Evolutionary conservation across 768 basidiomycete species (phyloP), one percentile per base, ranked within the genome.

Genomic region (Mycena indigotica): DNA sequence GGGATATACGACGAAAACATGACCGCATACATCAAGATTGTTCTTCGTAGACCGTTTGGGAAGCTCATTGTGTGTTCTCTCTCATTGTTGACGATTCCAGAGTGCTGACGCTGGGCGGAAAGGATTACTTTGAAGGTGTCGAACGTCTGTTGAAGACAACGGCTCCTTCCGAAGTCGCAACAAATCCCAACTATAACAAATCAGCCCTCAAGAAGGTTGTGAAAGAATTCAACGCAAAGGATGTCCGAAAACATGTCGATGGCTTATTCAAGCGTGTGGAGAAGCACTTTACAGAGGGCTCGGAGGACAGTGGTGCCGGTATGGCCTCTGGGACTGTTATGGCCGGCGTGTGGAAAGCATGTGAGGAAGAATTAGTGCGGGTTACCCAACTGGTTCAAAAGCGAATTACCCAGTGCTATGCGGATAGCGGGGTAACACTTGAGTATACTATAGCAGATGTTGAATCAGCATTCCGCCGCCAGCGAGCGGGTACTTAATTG

Each of bases 61-160:
- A 93, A 89, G 69, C 81, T 96, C 55, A 88, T 95, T 56, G 95
- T 95, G 66, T 65, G 88, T 76, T 41, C 26, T 13, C 17, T 26
- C 12, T 23, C 21, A 19, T 30, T 39, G 28, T 28, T n/a, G n/a
- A n/a, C n/a, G n/a, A n/a, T n/a, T n/a, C n/a, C n/a, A n/a, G n/a
- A n/a, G n/a, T n/a, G n/a, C n/a, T n/a, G n/a, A n/a, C n/a, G n/a
- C n/a, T n/a, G n/a, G n/a, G n/a, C n/a, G n/a, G n/a, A n/a, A 69
- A 97, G 95, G 96, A 98, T 70, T 97, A 89, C 72, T 97, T 98
- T 64, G 93, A 97, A 45, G 93, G 91, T 4, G 78, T 97, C 35
- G 94, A 98, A 66, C 85, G 89, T n/a, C 80, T 93, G 13, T 76
- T 96, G 28, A 87, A 89, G 70, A 89, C 87, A 4, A 89, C 89